Evolutionary conservation across 768 basidiomycete genomes (phyloP).

Genomic region (Phallus indusiatus): DNA sequence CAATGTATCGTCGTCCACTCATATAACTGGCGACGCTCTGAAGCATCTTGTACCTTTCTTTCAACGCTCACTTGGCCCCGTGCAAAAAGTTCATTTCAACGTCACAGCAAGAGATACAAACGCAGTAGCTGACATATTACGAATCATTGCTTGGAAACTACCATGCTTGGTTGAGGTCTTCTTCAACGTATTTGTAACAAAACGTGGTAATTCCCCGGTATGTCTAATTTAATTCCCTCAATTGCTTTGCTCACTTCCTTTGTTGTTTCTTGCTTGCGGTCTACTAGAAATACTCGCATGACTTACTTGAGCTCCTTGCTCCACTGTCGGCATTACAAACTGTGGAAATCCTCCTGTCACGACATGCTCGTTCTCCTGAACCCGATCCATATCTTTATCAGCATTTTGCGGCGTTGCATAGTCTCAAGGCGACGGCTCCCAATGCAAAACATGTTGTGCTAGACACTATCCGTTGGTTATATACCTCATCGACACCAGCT

Average conservation of each 20-base stretch:
- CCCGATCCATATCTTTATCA: constrained; percentile 5
- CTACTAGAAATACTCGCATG: constrained; percentile 3
- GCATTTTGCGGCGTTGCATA: constrained; percentile 8
- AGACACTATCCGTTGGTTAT: constrained; percentile 5
- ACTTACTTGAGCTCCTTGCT: constrained; percentile 5
- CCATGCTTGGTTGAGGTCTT: constrained; percentile 4
- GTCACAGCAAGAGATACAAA: constrained; percentile 5
- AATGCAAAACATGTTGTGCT: constrained; percentile 2
- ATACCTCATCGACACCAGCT: background rate
- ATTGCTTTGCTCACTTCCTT: background rate
- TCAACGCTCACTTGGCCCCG: constrained; percentile 4
- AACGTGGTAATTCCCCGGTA: constrained; percentile 5
- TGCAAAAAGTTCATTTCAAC: constrained; percentile 5
- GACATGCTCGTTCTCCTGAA: constrained; percentile 2
- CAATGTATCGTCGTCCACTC: constrained; percentile 3
- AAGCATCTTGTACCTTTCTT: constrained; percentile 2
- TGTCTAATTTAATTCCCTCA: background rate
- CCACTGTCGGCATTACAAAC: constrained; percentile 4
- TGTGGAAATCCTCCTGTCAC: constrained; percentile 5
- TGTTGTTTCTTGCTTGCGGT: background rate
- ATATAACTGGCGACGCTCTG: background rate
- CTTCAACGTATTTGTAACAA: constrained; percentile 10
- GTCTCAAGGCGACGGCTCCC: constrained; percentile 4
- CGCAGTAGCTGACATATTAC: background rate
- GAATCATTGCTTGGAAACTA: background rate